Evolutionary conservation across 2,329 filamentous ascomycete genomes (phyloP).

Genomic region (Penicillium fuscoglaucum): DNA sequence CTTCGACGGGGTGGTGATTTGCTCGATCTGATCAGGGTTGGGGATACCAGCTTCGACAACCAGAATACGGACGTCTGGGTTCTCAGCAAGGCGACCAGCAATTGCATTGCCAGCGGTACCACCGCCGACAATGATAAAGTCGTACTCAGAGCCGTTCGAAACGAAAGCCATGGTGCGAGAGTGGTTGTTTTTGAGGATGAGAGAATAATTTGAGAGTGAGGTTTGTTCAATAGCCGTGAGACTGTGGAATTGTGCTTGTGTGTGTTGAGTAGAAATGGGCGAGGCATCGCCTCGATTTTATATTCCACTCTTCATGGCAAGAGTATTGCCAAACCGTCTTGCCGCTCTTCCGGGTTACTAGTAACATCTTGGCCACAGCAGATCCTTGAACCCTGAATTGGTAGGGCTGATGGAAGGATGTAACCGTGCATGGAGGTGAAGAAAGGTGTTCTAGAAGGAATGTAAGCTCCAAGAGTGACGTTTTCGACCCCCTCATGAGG

Average conservation of each 20-base stretch:
- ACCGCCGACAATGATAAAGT: too few species aligned
- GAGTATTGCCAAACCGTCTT: neutral
- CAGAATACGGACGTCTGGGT: too few species aligned
- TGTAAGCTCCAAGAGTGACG: neutral
- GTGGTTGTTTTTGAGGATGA: too few species aligned
- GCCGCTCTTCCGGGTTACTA: neutral
- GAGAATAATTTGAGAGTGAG: too few species aligned
- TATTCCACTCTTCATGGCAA: neutral
- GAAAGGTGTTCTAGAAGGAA: neutral
- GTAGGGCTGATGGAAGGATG: neutral
- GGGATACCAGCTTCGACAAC: too few species aligned
- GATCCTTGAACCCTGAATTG: neutral
- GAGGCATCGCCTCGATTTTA: neutral
- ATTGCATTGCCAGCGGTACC: too few species aligned
- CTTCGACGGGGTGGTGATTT: too few species aligned
- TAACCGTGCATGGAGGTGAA: too few species aligned
- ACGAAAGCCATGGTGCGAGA: too few species aligned
- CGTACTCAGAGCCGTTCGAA: too few species aligned
- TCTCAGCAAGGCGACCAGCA: too few species aligned
- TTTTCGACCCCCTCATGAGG: conserved; percentile 10
- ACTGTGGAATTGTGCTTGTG: neutral
- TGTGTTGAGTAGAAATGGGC: neutral
- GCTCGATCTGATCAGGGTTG: too few species aligned
- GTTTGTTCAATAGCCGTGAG: neutral
- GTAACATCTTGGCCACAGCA: neutral